phyloP scores from a whole-genome alignment of 768 basidiomycete species.

The Collybia nuda region DNA sequence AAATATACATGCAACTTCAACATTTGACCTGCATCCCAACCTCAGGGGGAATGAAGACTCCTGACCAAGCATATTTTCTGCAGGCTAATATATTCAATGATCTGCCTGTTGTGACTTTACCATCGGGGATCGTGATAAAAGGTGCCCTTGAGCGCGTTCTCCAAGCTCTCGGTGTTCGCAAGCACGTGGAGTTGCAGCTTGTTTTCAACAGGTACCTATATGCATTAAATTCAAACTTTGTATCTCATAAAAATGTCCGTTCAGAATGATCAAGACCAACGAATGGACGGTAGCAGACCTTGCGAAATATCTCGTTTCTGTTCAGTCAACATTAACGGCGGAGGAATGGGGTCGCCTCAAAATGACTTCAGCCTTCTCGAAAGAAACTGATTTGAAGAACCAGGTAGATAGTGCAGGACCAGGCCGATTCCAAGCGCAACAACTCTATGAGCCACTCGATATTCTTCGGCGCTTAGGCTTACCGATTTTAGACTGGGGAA shows the following conservation, averaged over 20 bases:
- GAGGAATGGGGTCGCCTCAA: constrained; percentile 49
- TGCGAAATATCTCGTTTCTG: constrained; percentile 83
- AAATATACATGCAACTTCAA: constrained; percentile 48
- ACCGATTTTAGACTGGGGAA: constrained; percentile 88
- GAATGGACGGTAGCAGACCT: constrained; percentile 88
- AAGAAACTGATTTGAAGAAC: constrained; percentile 36
- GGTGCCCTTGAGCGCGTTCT: constrained; percentile 72
- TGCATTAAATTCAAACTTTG: too few species aligned
- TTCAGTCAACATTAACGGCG: constrained; percentile 52
- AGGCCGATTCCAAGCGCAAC: constrained; percentile 58
- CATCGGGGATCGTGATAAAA: constrained; percentile 64
- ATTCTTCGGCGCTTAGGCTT: constrained; percentile 70
- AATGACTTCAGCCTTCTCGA: constrained; percentile 79
- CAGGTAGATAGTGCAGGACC: constrained; percentile 29
- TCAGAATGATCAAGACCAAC: constrained; percentile 85
- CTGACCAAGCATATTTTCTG: constrained; percentile 78
- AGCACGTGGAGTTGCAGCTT: constrained; percentile 89
- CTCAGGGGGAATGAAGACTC: constrained; percentile 68
- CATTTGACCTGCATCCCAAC: constrained; percentile 68
- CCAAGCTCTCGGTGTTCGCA: constrained; percentile 77
- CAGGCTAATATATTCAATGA: constrained; percentile 90
- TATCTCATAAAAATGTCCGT: neutral
- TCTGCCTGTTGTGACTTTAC: constrained; percentile 73
- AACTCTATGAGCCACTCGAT: constrained; percentile 85
- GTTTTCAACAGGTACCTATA: constrained; percentile 77